Evolutionary conservation across 805 yeast species (phyloP).

Genomic region (Wickerhamiella galacta): DNA sequence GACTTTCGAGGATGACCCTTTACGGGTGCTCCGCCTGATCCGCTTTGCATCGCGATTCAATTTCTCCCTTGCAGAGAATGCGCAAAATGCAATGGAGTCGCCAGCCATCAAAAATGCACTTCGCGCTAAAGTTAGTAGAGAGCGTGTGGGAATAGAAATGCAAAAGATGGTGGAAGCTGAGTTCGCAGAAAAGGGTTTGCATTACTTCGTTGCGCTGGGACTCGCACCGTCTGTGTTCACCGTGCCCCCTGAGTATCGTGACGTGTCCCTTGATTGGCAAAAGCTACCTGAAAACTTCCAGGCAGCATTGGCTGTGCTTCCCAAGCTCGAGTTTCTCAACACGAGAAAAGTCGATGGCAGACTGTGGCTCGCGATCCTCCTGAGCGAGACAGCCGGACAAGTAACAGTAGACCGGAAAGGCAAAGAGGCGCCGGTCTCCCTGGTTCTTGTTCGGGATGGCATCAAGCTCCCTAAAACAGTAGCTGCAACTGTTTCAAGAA

Average conservation of each 20-base stretch:
- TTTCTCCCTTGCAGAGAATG: conserved; percentile 43
- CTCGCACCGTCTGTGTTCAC: conserved; percentile 44
- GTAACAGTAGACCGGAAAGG: conserved; percentile 27
- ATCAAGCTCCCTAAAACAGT: conserved; percentile 45
- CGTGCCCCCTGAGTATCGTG: conserved; percentile 9
- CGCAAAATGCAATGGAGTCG: conserved; percentile 46
- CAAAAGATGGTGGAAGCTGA: conserved; percentile 55
- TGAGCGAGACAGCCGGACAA: conserved; percentile 33
- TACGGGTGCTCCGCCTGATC: conserved; percentile 69
- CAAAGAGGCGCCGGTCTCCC: conserved; percentile 26
- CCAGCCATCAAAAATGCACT: conserved; percentile 42
- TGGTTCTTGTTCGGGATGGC: conserved; percentile 47
- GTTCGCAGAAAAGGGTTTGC: conserved; percentile 47
- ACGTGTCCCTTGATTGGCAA: conserved; percentile 6
- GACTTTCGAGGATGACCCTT: conserved; percentile 88
- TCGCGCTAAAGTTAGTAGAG: conserved; percentile 64
- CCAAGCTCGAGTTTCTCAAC: conserved; percentile 2
- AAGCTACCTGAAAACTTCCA: conserved; percentile 12
- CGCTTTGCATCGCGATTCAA: conserved; percentile 72
- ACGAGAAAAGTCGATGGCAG: conserved; percentile 9
- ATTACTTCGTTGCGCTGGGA: conserved; percentile 36
- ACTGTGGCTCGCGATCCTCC: conserved; percentile 34
- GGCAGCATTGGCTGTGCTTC: conserved; percentile 10
- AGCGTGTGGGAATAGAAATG: conserved; percentile 75
- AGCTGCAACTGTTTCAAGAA: conserved; percentile 32